Conservation (phyloP, 1,284 basidiomycete species). For the Clitocybe nebularis region DNA sequence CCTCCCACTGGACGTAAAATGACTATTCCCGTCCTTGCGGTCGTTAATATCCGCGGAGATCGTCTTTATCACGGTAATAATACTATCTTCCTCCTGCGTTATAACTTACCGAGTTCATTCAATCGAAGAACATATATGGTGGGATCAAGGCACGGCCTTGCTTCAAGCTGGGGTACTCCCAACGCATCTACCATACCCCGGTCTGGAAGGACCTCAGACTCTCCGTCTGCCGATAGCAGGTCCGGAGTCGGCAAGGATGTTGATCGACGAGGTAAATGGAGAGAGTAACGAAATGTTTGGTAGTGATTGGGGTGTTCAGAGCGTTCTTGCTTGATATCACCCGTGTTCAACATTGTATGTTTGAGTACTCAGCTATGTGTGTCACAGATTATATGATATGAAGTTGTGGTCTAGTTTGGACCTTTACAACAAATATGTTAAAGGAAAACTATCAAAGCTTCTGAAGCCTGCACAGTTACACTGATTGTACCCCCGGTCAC, state of each 20-base stretch:
- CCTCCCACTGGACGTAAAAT: slow-evolving; percentile 47
- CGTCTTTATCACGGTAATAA: slow-evolving; percentile 40
- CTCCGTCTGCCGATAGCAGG: slow-evolving; percentile 41
- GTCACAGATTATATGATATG: not conserved
- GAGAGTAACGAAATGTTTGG: slow-evolving; percentile 41
- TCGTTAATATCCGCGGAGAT: slow-evolving; percentile 56
- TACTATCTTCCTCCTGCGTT: too few relatives aligned
- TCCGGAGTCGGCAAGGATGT: slow-evolving; percentile 33
- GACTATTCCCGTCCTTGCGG: slow-evolving; percentile 48
- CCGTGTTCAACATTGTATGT: not conserved
- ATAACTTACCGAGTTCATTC: too few relatives aligned
- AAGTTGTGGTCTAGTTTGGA: too few relatives aligned
- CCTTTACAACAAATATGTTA: too few relatives aligned
- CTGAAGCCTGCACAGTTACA: too few relatives aligned
- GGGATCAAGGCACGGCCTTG: slow-evolving; percentile 44
- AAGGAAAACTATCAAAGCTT: too few relatives aligned
- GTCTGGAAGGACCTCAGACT: slow-evolving; percentile 15
- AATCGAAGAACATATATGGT: slow-evolving; percentile 46
- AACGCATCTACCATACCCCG: slow-evolving; percentile 29
- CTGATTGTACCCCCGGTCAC: too few relatives aligned
- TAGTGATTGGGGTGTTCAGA: slow-evolving; percentile 30
- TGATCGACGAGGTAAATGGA: slow-evolving; percentile 36
- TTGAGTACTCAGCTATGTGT: not conserved
- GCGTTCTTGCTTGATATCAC: not conserved
- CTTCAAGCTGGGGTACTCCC: slow-evolving; percentile 39